Evolutionary conservation across 2,329 filamentous ascomycete species (phyloP).

Genomic region (Exutisphaerella laricina): DNA sequence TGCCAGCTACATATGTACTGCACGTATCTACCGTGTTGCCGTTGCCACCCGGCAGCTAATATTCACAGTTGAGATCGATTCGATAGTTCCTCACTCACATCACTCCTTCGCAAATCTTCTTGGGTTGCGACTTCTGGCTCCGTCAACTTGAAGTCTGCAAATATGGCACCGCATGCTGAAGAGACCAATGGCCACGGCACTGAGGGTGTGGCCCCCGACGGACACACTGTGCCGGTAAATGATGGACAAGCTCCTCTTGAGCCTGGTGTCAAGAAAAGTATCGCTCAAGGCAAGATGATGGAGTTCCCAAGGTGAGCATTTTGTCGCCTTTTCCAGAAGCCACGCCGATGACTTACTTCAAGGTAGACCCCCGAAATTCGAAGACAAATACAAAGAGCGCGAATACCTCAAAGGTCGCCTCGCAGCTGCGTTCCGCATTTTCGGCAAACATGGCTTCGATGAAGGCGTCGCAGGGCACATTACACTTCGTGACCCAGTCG

Average conservation of each 20-base stretch:
- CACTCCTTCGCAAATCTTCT: no score
- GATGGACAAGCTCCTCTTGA: conserved; percentile 29
- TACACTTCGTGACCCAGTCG: conserved; percentile 35
- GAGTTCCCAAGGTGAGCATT: conserved; percentile 27
- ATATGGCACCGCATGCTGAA: conserved; percentile 33
- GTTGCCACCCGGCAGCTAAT: no score
- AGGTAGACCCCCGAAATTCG: conserved; percentile 30
- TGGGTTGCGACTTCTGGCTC: no score
- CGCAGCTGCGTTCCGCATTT: conserved; percentile 42
- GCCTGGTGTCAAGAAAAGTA: conserved; percentile 31
- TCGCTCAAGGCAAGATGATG: conserved; percentile 29
- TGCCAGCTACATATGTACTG: no score
- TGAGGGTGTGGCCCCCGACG: conserved; percentile 19
- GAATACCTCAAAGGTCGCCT: conserved; percentile 41
- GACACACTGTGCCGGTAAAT: conserved; percentile 27
- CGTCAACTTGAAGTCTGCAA: no score
- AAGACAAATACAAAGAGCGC: conserved; percentile 37
- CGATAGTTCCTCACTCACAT: no score
- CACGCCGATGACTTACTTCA: no score
- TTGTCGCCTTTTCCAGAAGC: no score
- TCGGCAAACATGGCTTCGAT: conserved; percentile 38
- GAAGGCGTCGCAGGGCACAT: conserved; percentile 43
- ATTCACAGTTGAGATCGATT: no score
- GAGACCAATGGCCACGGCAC: conserved; percentile 12
- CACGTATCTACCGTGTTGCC: no score